A percentile compares a stretch with the other conserved stretches of the same genome.
Evolutionary conservation across 768 basidiomycete genomes (phyloP).

Genomic region (Macrolepiota fuliginosa): DNA sequence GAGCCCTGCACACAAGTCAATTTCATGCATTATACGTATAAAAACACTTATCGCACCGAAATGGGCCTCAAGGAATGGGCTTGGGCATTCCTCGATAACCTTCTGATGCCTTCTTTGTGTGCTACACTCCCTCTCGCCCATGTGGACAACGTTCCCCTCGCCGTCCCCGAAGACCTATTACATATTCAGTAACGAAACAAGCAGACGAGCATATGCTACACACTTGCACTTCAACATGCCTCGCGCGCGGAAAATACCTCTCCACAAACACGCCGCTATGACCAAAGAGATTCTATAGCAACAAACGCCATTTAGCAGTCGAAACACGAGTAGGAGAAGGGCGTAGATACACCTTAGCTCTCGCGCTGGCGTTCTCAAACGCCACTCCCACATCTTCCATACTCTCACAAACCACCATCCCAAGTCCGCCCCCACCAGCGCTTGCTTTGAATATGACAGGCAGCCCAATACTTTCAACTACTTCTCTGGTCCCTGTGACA

Average conservation of each 20-base stretch:
- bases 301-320: neutral
- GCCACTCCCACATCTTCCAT: conserved; percentile 33
- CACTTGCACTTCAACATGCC: conserved; percentile 70
- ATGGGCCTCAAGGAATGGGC: conserved; percentile 48
- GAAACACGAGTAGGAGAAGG: too few species aligned
- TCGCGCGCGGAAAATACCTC: conserved; percentile 48
- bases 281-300: conserved; percentile 42
- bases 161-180: conserved; percentile 67
- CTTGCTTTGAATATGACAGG: conserved; percentile 69
- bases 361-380: conserved; percentile 34
- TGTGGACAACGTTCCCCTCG: conserved; percentile 51
- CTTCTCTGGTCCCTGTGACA: conserved; percentile 36
- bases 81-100: conserved; percentile 68
- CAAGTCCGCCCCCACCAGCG: conserved; percentile 70
- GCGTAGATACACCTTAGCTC: conserved; percentile 39
- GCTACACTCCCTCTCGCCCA: conserved; percentile 72
- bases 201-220: neutral
- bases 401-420: conserved; percentile 51
- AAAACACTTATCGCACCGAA: conserved; percentile 32
- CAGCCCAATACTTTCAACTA: conserved; percentile 45
- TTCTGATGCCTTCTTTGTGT: conserved; percentile 72
- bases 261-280: conserved; percentile 57
- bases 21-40: neutral
- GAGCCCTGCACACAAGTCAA: conserved; percentile 30
- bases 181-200: neutral